Conservation (phyloP, 108 stramenopile genomes). For the Pseudonitzschia multistriata region DNA sequence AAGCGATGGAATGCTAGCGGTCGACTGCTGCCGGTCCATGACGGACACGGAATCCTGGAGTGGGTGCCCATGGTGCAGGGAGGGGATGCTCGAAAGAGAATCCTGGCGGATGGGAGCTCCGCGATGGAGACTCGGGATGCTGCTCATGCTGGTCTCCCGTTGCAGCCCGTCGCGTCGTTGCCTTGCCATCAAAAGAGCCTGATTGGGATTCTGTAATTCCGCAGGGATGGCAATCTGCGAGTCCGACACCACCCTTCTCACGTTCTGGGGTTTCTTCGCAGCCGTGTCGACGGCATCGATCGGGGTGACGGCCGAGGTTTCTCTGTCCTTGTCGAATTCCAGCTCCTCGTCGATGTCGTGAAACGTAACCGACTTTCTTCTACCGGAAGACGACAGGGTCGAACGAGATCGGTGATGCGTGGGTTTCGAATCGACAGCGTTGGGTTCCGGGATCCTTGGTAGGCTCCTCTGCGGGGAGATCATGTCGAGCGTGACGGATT, state of each 20-base stretch:
- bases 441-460: not conserved
- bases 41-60: not conserved
- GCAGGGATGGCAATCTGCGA: conserved; percentile 6
- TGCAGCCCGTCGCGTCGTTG: not conserved
- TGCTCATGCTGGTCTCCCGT: conserved; percentile 4
- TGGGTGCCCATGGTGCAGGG: conserved; percentile 31
- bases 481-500: conserved; percentile 1
- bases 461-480: not conserved
- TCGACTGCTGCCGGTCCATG: conserved; percentile 17
- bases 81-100: conserved; percentile 37
- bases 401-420: not conserved
- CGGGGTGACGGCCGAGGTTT: not conserved
- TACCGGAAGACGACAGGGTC: not conserved
- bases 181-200: no score
- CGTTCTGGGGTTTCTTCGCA: not conserved
- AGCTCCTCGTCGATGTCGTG: conserved; percentile 19
- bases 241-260: conserved; percentile 22
- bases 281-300: conserved; percentile 4
- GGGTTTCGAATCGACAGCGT: not conserved
- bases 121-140: conserved; percentile 38
- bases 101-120: conserved; percentile 30
- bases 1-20: conserved; percentile 32
- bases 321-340: conserved; percentile 3
- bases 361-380: conserved; percentile 30
- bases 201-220: not conserved